These are phyloP conservation scores for Solanum piurae DNA, from an alignment of 257 asterid genomes.

Conservation along the genomic window DNA sequence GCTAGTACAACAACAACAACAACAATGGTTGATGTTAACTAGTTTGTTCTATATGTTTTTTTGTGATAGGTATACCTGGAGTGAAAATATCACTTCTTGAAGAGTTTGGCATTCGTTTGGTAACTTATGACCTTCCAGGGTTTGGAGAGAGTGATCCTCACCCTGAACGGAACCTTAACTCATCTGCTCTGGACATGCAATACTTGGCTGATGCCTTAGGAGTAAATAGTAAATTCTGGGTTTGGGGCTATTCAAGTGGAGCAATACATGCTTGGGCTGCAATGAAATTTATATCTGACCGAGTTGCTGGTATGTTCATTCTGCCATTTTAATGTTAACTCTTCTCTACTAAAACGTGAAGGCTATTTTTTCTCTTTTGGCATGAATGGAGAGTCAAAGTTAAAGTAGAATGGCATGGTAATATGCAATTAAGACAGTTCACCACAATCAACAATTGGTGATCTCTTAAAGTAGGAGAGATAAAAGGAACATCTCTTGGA, in stretches of 20 bases:
- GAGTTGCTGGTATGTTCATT: constrained; percentile 51
- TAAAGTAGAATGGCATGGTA: neutral
- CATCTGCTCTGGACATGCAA: constrained; percentile 75
- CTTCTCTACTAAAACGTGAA: neutral
- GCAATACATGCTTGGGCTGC: constrained; percentile 90
- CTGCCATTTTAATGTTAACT: neutral
- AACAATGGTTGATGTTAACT: neutral
- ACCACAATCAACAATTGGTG: neutral
- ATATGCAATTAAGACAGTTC: neutral
- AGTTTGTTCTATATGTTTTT: neutral
- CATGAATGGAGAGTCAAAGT: neutral
- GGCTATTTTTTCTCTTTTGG: neutral
- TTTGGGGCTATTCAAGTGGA: constrained; percentile 66
- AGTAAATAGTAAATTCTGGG: constrained; percentile 69
- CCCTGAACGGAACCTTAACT: constrained; percentile 43
- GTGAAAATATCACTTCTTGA: constrained; percentile 44
- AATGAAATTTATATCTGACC: constrained; percentile 51
- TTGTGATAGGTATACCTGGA: constrained; percentile 54
- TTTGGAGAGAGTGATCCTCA: constrained; percentile 95
- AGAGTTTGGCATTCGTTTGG: constrained; percentile 71
- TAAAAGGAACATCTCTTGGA: neutral
- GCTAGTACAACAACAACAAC: neutral
- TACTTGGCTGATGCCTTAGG: constrained; percentile 48
- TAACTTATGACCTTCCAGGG: constrained; percentile 86
- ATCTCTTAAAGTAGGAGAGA: neutral